A percentile compares a stretch with the other conserved stretches of the same genome.
phyloP scores from a whole-genome alignment of 306 rosid genomes.

The Parietaria judaica region DNA sequence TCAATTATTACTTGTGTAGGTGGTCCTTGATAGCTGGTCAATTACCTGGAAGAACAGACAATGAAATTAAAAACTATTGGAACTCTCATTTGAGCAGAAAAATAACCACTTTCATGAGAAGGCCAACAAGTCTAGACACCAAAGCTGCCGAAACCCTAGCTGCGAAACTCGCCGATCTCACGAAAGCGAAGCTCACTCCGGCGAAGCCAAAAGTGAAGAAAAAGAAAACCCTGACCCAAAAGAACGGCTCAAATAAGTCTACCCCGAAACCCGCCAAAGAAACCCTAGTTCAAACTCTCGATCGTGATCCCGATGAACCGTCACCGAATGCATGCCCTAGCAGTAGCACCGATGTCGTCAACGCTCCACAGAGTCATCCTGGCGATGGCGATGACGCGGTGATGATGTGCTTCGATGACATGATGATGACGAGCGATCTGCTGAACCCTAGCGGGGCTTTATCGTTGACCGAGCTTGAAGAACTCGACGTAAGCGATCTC shows the following conservation, averaged over 20 bases:
- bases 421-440: constrained; percentile 16
- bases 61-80: constrained; percentile 92
- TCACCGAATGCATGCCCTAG: background rate
- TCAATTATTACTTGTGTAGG: constrained; percentile 20
- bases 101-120: constrained; percentile 29
- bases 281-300: background rate
- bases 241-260: background rate
- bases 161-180: constrained; percentile 14
- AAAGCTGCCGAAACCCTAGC: background rate
- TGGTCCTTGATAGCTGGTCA: constrained; percentile 88
- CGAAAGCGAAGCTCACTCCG: constrained; percentile 5
- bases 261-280: background rate
- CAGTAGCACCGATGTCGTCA: background rate
- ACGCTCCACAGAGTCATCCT: background rate
- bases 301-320: background rate
- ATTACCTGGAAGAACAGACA: constrained; percentile 84
- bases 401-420: constrained; percentile 23
- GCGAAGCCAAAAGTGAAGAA: constrained; percentile 39
- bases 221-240: constrained; percentile 11
- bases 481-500: too few relatives aligned
- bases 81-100: constrained; percentile 71
- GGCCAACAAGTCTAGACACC: constrained; percentile 2
- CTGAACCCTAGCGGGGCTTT: constrained; percentile 26
- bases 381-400: constrained; percentile 23
- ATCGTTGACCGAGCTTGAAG: constrained; percentile 16